Conservation (phyloP, 2,329 filamentous ascomycete species). For the Aureobasidium pullulans region DNA sequence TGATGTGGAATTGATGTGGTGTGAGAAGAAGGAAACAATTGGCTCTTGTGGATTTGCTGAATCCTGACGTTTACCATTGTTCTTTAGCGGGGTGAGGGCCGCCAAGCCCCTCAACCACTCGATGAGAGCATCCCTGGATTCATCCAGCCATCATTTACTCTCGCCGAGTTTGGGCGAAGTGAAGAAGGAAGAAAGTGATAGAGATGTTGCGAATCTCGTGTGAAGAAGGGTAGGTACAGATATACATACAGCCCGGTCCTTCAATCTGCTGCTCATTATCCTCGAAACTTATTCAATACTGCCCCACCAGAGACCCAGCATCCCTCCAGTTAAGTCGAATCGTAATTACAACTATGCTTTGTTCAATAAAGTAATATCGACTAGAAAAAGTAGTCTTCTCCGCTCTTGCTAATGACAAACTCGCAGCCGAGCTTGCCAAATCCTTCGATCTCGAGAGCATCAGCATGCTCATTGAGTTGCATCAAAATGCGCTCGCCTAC, state of each 20-base stretch:
- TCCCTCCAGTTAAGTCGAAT: not conserved
- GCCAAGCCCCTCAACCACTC: conserved; percentile 2
- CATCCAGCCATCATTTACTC: too few species aligned
- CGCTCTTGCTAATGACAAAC: conserved; percentile 64
- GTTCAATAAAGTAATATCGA: not conserved
- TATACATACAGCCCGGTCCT: too few species aligned
- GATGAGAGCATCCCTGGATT: not conserved
- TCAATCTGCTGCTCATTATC: not conserved
- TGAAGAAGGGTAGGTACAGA: too few species aligned
- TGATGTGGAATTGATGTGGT: conserved; percentile 17
- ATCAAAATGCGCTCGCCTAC: conserved; percentile 60
- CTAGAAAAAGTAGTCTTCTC: conserved; percentile 50
- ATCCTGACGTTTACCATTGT: conserved; percentile 6
- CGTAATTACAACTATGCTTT: not conserved
- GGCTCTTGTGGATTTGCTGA: not conserved
- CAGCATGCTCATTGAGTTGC: conserved; percentile 61
- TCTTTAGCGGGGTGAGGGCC: not conserved
- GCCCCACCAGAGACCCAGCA: too few species aligned
- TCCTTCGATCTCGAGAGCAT: conserved; percentile 36
- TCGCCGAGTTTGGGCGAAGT: too few species aligned
- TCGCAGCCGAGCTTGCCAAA: conserved; percentile 62
- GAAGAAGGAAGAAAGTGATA: too few species aligned
- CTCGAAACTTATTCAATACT: too few species aligned
- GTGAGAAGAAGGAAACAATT: not conserved
- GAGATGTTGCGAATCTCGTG: too few species aligned